These are phyloP conservation scores for Cryphonectria radicalis DNA, from an alignment of 2,329 filamentous ascomycete species.

Conservation along the genomic window DNA sequence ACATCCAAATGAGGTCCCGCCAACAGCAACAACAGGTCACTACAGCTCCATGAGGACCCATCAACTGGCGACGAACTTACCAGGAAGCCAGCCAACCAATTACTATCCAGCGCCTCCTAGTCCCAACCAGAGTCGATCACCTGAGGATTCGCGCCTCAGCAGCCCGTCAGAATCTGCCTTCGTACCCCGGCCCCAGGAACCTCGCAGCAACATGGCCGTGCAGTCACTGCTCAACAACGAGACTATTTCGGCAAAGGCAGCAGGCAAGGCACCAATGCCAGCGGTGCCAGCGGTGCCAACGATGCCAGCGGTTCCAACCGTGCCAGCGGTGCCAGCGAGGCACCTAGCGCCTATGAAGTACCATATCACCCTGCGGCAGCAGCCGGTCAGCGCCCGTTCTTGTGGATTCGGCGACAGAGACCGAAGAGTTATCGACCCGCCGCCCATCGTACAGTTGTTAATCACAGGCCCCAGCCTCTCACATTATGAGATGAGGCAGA, in stretches of 20 bases:
- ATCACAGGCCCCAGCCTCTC: conserved; percentile 62
- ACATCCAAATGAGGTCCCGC: not conserved
- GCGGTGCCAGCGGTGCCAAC: not conserved
- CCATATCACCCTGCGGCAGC: conserved; percentile 70
- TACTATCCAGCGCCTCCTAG: not conserved
- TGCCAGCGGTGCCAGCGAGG: not conserved
- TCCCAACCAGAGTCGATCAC: not conserved
- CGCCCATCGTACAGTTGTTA: conserved; percentile 76
- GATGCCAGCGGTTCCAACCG: not conserved
- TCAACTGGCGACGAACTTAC: not conserved
- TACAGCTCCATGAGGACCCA: conserved; percentile 9
- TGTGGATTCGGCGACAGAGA: conserved; percentile 86
- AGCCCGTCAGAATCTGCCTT: conserved; percentile 1
- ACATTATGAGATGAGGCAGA: conserved; percentile 55
- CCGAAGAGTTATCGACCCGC: conserved; percentile 80
- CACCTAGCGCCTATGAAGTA: conserved; percentile 38
- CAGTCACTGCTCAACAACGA: conserved; percentile 27
- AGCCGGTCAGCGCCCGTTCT: conserved; percentile 76
- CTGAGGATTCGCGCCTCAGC: not conserved
- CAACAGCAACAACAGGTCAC: not conserved
- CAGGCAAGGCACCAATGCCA: not conserved
- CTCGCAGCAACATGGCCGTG: conserved; percentile 23
- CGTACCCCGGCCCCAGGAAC: conserved; percentile 21
- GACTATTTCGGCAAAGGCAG: not conserved
- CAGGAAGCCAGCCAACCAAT: not conserved